Conservation (phyloP, 2,329 filamentous ascomycete genomes). For the Scopulariopsis brevicaulis region DNA sequence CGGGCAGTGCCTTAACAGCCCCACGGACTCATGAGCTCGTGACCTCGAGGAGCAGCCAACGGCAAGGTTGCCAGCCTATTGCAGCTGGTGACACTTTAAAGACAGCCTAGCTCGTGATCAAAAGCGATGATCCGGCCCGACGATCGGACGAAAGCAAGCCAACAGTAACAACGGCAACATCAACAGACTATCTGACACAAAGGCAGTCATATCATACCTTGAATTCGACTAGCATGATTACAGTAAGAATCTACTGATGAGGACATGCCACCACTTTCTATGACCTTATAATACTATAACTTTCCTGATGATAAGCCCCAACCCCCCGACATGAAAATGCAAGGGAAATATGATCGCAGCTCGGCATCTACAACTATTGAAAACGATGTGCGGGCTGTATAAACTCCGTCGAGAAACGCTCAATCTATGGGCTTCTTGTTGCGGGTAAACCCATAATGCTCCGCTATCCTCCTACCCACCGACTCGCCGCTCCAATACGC, state of each 20-base stretch:
- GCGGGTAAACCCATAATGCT: conserved; percentile 31
- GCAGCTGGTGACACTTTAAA: neutral
- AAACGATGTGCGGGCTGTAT: neutral
- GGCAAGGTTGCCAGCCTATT: neutral
- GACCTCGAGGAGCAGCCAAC: neutral
- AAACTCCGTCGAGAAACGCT: neutral
- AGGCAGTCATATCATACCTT: neutral
- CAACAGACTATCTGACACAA: neutral
- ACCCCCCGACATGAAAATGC: too few species aligned
- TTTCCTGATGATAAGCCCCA: too few species aligned
- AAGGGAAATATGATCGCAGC: too few species aligned
- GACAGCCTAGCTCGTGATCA: neutral
- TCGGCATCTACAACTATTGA: neutral
- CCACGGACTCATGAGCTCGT: neutral
- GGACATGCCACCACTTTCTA: too few species aligned
- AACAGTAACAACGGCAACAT: neutral
- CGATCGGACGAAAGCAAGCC: too few species aligned
- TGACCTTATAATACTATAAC: too few species aligned
- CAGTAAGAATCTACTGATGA: too few species aligned
- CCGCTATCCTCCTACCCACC: conserved; percentile 54
- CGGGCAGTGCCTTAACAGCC: neutral
- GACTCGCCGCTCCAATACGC: conserved; percentile 87
- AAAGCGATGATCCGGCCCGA: too few species aligned
- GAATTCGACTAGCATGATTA: neutral
- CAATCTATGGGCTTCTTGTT: neutral